Conservation (phyloP, 1,284 basidiomycete genomes). For the Mycena citricolor region DNA sequence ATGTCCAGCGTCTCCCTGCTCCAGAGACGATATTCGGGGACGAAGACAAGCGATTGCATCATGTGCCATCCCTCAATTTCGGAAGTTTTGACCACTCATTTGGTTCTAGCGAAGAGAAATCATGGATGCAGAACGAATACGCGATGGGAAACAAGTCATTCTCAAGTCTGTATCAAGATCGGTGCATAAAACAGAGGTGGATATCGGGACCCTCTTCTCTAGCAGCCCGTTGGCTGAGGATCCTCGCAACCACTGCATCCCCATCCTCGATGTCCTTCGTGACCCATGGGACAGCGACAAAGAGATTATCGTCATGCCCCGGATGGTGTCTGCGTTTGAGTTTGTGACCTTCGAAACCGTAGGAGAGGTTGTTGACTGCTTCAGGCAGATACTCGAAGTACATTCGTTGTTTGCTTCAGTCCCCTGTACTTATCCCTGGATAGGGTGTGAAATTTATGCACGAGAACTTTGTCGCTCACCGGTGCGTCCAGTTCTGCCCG, state of each 20-base stretch:
- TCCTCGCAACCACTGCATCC: conserved; percentile 29
- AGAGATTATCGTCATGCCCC: conserved; percentile 32
- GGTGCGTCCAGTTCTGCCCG: conserved; percentile 37
- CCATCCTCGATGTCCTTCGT: conserved; percentile 24
- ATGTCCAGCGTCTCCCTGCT: conserved; percentile 13
- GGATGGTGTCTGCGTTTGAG: conserved; percentile 25
- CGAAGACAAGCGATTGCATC: too few species aligned
- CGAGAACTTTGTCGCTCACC: background rate
- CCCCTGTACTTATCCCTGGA: background rate
- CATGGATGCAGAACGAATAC: conserved; percentile 22
- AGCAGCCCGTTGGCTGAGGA: background rate
- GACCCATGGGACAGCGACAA: conserved; percentile 15
- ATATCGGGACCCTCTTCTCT: background rate
- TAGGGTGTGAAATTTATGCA: background rate
- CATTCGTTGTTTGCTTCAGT: background rate
- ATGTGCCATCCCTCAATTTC: background rate
- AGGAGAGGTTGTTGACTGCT: conserved; percentile 34
- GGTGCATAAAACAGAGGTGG: conserved; percentile 10
- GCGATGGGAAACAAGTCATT: conserved; percentile 17
- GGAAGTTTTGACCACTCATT: background rate
- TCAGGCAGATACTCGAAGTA: conserved; percentile 37
- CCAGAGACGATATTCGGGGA: too few species aligned
- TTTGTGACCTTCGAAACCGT: conserved; percentile 31
- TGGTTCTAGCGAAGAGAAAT: background rate
- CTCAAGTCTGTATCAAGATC: conserved; percentile 20